These are phyloP conservation scores for Phytophthora podocarpi DNA, from an alignment of 352 stramenopile genomes.

Conservation along the genomic window DNA sequence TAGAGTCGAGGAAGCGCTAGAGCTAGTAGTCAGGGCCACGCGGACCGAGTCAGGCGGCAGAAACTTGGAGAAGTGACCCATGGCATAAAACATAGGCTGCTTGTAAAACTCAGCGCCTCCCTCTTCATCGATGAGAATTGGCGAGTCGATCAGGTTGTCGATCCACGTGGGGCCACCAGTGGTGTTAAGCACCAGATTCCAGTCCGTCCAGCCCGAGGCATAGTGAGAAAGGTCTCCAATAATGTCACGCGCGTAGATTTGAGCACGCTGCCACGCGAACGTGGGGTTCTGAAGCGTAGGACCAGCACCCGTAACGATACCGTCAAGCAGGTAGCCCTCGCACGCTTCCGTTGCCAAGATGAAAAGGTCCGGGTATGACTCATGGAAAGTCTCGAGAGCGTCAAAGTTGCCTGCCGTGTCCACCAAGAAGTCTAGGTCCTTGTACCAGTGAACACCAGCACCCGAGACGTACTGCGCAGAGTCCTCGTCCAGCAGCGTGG, in stretches of 20 bases:
- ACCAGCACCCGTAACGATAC: conserved; percentile 51
- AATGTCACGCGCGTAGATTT: conserved; percentile 88
- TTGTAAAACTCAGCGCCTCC: conserved; percentile 77
- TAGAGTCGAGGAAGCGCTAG: conserved; percentile 34
- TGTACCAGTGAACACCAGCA: conserved; percentile 95
- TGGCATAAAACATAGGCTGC: conserved; percentile 83
- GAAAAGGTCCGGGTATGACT: conserved; percentile 70
- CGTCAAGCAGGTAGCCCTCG: conserved; percentile 57
- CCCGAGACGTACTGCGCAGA: conserved; percentile 85
- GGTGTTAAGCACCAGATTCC: conserved; percentile 87
- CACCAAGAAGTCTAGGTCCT: conserved; percentile 59
- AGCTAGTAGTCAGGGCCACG: conserved; percentile 37
- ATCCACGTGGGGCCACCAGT: conserved; percentile 78
- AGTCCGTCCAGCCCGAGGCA: conserved; percentile 85
- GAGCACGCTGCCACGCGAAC: conserved; percentile 65
- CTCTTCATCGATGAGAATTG: conserved; percentile 72
- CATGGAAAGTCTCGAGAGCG: conserved; percentile 55
- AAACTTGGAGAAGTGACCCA: conserved; percentile 82
- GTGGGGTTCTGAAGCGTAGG: conserved; percentile 49
- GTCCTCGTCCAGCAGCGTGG: conserved; percentile 65
- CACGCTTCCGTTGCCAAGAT: conserved; percentile 88
- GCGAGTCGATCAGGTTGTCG: conserved; percentile 68
- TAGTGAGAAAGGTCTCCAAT: conserved; percentile 86
- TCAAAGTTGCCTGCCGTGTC: conserved; percentile 53
- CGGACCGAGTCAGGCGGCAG: conserved; percentile 55